These are phyloP conservation scores for Lepidium africanum DNA, from an alignment of 345 rosid genomes.

Conservation along the genomic window DNA sequence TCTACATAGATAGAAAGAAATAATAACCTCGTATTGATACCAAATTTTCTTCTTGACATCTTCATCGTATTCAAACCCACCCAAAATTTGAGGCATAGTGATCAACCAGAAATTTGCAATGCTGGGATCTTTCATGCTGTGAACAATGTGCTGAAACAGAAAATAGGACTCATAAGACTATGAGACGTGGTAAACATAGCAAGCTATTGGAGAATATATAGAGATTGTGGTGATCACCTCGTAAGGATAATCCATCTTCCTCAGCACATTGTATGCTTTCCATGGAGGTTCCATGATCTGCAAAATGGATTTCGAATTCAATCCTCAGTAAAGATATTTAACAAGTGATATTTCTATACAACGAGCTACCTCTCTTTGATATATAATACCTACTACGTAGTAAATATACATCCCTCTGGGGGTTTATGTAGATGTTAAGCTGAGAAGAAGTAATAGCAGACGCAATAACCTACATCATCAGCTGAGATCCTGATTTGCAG, in stretches of 20 bases:
- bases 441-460: slow-evolving; percentile 16
- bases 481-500: slow-evolving; percentile 84
- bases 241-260: slow-evolving; percentile 90
- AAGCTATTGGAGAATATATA: neutral
- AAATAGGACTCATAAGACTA: slow-evolving; percentile 4
- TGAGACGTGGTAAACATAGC: neutral
- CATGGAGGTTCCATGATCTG: slow-evolving; percentile 98
- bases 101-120: slow-evolving; percentile 95
- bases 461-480: slow-evolving; percentile 68
- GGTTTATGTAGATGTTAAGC: slow-evolving; percentile 5
- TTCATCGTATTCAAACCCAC: slow-evolving; percentile 78
- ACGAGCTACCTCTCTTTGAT: neutral
- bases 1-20: neutral
- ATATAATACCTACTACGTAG: slow-evolving; percentile 6
- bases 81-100: slow-evolving; percentile 76
- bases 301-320: slow-evolving; percentile 11
- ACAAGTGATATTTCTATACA: neutral
- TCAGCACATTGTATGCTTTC: slow-evolving; percentile 74
- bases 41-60: slow-evolving; percentile 80
- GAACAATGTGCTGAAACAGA: slow-evolving; percentile 73
- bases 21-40: slow-evolving; percentile 83
- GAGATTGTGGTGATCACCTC: slow-evolving; percentile 43
- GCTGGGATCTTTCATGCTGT: slow-evolving; percentile 95
- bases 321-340: neutral
- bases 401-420: neutral